Evolutionary conservation across 345 rosid species (phyloP), one percentile per base, ranked within the genome.

Genomic region (Abelmoschus esculentus): DNA sequence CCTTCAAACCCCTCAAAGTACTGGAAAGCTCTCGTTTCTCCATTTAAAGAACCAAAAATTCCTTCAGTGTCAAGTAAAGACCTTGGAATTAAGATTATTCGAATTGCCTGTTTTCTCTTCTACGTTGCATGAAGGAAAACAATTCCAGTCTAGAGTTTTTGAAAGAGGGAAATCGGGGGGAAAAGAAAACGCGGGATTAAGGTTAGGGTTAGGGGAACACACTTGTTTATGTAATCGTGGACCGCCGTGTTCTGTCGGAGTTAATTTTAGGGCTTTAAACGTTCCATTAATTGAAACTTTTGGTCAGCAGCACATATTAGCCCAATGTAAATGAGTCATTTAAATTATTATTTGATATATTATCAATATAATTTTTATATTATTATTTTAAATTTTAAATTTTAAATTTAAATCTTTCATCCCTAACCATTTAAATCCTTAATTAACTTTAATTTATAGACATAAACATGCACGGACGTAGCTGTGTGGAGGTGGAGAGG

Each of bases 1-100:
- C 98, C 97, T 89, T 93, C 75, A 93, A 83, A 75, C 84, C 91
- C 84, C 72, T 86, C 81, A 93, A 80, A 56, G 97, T 93, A 77
- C 77, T 84, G 67, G 97, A 91, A 34, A 93, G 83, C 86, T 89
- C 98, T 32, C 96, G 89, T 78, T 88, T 91, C 57, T 90, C 88
- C 97, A 89, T 91, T 64, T 13, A 18, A 18, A 28, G 13, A 53
- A 1, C 57, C 57, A 18, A 18, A 17, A 6, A 44, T 57, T 36
- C 31, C 59, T 38, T 14, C 29, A 26, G 46, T 14, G 1, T 14
- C 31, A 7, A 36, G 15, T 52, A 53, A 36, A 17, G 28, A 15
- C 1, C 28, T 19, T 8, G 3, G 18, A 42, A 15, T 12, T 32
- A 17, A 2, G 15, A 9, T 14, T 19, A 22, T n/a, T 0, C 17